Evolutionary conservation across 202 grass and related monocot species (phyloP).

Genomic region (Carex arenaria): DNA sequence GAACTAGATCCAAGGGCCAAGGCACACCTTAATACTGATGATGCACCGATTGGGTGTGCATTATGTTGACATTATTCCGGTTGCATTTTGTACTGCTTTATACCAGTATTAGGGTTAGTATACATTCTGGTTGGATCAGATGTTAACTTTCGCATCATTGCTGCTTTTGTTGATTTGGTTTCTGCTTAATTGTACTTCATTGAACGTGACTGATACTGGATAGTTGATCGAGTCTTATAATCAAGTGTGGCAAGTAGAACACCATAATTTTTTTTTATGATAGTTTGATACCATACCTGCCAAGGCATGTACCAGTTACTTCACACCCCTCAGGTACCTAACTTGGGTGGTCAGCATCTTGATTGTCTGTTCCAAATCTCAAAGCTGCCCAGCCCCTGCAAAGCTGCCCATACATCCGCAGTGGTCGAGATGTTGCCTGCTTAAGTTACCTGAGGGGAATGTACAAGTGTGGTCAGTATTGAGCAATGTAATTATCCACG

Average conservation of each 20-base stretch:
- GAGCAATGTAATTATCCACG: background rate
- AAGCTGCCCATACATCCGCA: too few relatives aligned
- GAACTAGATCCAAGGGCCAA: background rate
- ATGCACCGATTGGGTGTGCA: background rate
- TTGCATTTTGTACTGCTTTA: background rate
- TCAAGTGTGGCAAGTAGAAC: background rate
- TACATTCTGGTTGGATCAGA: background rate
- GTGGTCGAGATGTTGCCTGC: background rate
- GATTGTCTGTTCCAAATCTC: too few relatives aligned
- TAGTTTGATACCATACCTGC: background rate
- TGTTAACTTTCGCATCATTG: background rate
- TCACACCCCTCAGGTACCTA: background rate
- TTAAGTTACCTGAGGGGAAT: background rate
- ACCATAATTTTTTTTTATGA: background rate
- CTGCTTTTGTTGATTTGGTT: background rate
- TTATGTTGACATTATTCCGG: background rate
- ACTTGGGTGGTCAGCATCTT: background rate
- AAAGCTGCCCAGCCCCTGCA: too few relatives aligned
- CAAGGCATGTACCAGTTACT: background rate
- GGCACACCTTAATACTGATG: background rate
- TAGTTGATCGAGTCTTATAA: background rate
- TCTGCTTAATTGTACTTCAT: background rate
- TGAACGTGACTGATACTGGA: background rate
- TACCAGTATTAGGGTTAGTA: background rate
- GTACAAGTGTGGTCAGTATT: background rate